Evolutionary conservation across 78 protist species (phyloP), one percentile per base, ranked within the genome.

Genomic region (Kipferlia bialata): DNA sequence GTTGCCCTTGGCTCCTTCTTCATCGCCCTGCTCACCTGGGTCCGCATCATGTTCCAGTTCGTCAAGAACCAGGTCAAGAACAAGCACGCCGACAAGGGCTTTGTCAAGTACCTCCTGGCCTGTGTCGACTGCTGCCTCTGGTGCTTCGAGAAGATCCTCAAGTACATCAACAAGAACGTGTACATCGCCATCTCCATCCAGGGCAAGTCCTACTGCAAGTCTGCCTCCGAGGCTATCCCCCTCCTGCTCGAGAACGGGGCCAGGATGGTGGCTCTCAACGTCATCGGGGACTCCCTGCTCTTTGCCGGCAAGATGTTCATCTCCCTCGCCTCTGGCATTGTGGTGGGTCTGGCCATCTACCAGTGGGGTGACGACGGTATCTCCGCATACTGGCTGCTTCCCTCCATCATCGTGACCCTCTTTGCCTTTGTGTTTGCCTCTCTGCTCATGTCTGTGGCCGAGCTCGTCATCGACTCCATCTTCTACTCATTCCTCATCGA

Each of bases 141-240:
- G 33, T 81, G 80, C 62, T 62, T 89, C 37, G 89, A 89, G 77
- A 59, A 82, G 38, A 72, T 86, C 77, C 29, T 86, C 6, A 84
- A 86, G 62, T 84, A 79, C 64, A 70, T 89, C 51, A 75, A 69
- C 76, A 73, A 79, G 72, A 85, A 84, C 64, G 94, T 91, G 17
- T 89, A 86, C 73, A 86, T 89, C 70, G 64, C 76, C 69, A 72
- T 79, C 62, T 80, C 89, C 16, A 81, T 85, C 31, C 57, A 88
- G 38, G 86, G 87, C 44, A 44, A 77, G 28, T n/a, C 73, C 1
- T 79, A 75, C 75, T 85, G 90, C 81, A 39, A 29, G 55, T 58
- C 81, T 37, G 88, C 90, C 28, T 32, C 33, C 59, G 39, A 73
- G 48, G 90, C 87, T 12, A 65, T 81, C 76, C 18, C 26, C 5